A percentile compares a stretch with the other conserved stretches of the same genome.
Evolutionary conservation across 2,329 filamentous ascomycete species (phyloP).

Genomic region (Penicillium sp.): DNA sequence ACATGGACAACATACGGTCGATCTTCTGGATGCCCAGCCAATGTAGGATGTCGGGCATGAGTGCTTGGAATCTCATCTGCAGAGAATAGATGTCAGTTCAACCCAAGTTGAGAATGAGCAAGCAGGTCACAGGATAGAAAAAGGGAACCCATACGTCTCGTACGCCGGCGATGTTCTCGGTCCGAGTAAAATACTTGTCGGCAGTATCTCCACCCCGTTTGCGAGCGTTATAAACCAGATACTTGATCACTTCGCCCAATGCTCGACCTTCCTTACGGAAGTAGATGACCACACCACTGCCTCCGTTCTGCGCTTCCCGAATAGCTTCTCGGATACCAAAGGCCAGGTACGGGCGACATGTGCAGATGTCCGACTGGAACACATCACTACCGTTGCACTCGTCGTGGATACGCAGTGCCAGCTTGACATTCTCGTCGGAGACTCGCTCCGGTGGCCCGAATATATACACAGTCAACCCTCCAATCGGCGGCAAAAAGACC

Average conservation of each 20-base stretch:
- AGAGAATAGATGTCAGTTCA: constrained; percentile 13
- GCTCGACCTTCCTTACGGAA: constrained; percentile 97
- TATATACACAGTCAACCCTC: constrained; percentile 91
- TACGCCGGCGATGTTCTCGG: constrained; percentile 97
- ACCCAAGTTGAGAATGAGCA: background rate
- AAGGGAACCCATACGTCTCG: constrained; percentile 55
- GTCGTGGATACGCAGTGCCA: constrained; percentile 82
- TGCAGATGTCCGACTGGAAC: constrained; percentile 97
- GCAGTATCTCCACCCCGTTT: constrained; percentile 42
- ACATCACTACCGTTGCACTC: constrained; percentile 97
- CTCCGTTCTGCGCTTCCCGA: constrained; percentile 91
- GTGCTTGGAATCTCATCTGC: constrained; percentile 91
- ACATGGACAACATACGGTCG: constrained; percentile 98
- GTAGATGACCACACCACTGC: constrained; percentile 94
- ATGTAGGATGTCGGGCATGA: constrained; percentile 97
- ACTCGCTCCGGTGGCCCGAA: constrained; percentile 95
- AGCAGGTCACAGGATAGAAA: too few relatives aligned
- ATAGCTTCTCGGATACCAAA: constrained; percentile 97
- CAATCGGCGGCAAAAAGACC: constrained; percentile 91
- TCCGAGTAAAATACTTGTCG: constrained; percentile 78
- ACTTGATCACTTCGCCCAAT: constrained; percentile 90
- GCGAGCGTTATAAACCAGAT: constrained; percentile 62
- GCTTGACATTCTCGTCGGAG: constrained; percentile 74
- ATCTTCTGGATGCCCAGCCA: constrained; percentile 99
- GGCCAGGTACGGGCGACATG: constrained; percentile 85